These are phyloP conservation scores for Penicillium palitans DNA, from an alignment of 2,329 filamentous ascomycete genomes.

Conservation along the genomic window DNA sequence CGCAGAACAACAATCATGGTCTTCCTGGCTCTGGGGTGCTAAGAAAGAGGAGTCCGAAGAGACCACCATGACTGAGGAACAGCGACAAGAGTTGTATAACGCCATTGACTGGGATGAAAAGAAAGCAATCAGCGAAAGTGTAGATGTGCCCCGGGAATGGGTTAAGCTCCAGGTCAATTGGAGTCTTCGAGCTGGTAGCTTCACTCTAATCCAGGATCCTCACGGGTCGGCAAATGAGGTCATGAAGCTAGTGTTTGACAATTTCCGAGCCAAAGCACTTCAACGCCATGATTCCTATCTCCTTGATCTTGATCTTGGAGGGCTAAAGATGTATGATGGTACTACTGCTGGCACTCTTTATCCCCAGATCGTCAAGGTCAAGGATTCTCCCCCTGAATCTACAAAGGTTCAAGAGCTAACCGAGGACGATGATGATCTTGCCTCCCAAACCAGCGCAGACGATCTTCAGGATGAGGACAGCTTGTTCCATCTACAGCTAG, in stretches of 20 bases:
- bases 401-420: constrained; percentile 41
- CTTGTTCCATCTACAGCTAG: constrained; percentile 89
- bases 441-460: constrained; percentile 42
- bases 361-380: constrained; percentile 93
- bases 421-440: constrained; percentile 38
- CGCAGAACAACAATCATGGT: constrained; percentile 77
- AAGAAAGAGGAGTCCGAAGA: constrained; percentile 73
- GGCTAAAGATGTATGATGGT: constrained; percentile 91
- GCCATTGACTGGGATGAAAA: constrained; percentile 99
- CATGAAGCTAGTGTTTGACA: constrained; percentile 88
- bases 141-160: constrained; percentile 87
- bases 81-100: constrained; percentile 93
- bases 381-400: constrained; percentile 69
- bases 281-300: constrained; percentile 90
- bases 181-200: constrained; percentile 91
- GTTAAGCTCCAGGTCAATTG: constrained; percentile 92
- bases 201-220: constrained; percentile 84
- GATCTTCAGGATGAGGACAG: constrained; percentile 62
- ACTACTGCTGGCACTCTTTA: constrained; percentile 89
- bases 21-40: constrained; percentile 86
- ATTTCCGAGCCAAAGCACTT: constrained; percentile 85
- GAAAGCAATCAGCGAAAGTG: constrained; percentile 78
- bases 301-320: constrained; percentile 84
- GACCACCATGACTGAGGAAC: constrained; percentile 88
- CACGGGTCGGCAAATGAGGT: constrained; percentile 78